Percentiles rank a stretch among this genome's conserved stretches.
phyloP scores from a whole-genome alignment of 1,139 yeast genomes.

The Candida sanyaensis region DNA sequence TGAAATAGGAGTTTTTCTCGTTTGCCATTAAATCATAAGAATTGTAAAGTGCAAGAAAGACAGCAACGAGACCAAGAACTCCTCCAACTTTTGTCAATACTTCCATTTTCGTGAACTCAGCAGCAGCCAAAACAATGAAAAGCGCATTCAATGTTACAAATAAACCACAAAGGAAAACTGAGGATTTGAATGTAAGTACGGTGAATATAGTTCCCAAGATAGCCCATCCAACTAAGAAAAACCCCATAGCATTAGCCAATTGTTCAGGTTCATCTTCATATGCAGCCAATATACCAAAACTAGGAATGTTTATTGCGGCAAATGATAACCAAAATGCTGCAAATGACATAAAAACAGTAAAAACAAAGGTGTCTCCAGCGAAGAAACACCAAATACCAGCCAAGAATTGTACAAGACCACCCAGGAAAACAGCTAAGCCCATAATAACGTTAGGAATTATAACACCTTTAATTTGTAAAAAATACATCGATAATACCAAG shows the following conservation, averaged over 20 bases:
- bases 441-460: conserved; percentile 39
- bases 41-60: conserved; percentile 44
- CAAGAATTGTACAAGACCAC: conserved; percentile 48
- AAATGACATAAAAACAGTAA: conserved; percentile 42
- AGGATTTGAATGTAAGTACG: conserved; percentile 44
- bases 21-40: conserved; percentile 37
- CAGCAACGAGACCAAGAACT: conserved; percentile 42
- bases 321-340: conserved; percentile 48
- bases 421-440: conserved; percentile 46
- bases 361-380: conserved; percentile 43
- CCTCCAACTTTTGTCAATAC: conserved; percentile 44
- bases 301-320: conserved; percentile 34
- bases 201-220: conserved; percentile 43
- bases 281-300: conserved; percentile 59
- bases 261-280: conserved; percentile 39
- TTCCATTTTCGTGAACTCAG: conserved; percentile 33
- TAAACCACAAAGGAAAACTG: conserved; percentile 38
- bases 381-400: conserved; percentile 57
- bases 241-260: conserved; percentile 37
- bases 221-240: conserved; percentile 47
- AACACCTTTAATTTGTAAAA: conserved; percentile 45
- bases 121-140: conserved; percentile 43
- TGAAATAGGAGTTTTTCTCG: conserved; percentile 31
- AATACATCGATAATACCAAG: conserved; percentile 45
- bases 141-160: conserved; percentile 38